Evolutionary conservation across 345 rosid species (phyloP).

Genomic region (Hirschfeldia incana): DNA sequence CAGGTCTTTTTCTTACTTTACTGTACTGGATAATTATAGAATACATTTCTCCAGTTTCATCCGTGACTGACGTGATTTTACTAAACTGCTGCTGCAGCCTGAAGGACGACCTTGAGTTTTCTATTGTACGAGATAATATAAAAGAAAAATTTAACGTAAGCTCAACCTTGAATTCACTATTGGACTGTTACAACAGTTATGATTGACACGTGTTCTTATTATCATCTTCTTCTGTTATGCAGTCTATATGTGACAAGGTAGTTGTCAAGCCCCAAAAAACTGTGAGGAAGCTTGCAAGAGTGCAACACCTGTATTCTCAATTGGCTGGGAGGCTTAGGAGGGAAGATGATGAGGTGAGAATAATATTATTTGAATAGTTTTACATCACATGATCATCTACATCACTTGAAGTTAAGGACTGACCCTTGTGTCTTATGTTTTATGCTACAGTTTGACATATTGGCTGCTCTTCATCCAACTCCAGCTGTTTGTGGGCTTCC

Average conservation of each 20-base stretch:
- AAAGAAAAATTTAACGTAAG: conserved; percentile 75
- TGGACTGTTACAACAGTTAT: neutral
- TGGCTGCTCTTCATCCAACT: conserved; percentile 91
- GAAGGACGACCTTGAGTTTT: conserved; percentile 88
- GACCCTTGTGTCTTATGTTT: neutral
- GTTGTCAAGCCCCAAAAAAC: conserved; percentile 68
- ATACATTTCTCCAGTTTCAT: neutral
- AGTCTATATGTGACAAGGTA: conserved; percentile 70
- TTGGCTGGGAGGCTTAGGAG: conserved; percentile 62
- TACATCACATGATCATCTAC: neutral
- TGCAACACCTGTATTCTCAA: conserved; percentile 82
- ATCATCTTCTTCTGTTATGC: conserved; percentile 19
- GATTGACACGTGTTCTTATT: neutral
- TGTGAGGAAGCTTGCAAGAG: conserved; percentile 78
- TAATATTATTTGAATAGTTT: neutral
- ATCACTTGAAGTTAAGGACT: neutral
- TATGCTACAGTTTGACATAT: conserved; percentile 57
- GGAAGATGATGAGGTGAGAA: conserved; percentile 85
- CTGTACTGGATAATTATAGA: neutral
- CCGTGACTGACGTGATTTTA: conserved; percentile 8
- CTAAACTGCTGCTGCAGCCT: conserved; percentile 51
- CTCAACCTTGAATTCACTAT: conserved; percentile 12
- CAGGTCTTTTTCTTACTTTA: conserved; percentile 47
- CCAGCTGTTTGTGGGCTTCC: conserved; percentile 99
- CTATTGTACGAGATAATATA: conserved; percentile 84